phyloP scores from a whole-genome alignment of 2,329 filamentous ascomycete species.

The Fusarium sp. region DNA sequence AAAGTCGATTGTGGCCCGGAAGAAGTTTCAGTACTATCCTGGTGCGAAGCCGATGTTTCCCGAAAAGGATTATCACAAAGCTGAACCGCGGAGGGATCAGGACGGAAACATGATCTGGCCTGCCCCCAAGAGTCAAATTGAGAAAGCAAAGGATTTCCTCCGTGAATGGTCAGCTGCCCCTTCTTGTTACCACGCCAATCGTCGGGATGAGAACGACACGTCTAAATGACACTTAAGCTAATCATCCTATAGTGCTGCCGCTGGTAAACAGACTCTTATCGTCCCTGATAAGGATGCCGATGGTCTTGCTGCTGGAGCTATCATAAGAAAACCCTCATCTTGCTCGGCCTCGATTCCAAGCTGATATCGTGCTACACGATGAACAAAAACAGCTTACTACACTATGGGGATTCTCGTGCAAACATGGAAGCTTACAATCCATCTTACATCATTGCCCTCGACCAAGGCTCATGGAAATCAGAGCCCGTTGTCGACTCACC shows the following conservation, averaged over 20 bases:
- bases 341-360: constrained; percentile 64
- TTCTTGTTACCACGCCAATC: neutral
- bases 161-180: constrained; percentile 61
- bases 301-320: constrained; percentile 71
- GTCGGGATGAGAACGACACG: neutral
- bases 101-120: constrained; percentile 68
- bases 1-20: neutral
- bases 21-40: neutral
- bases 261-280: constrained; percentile 61
- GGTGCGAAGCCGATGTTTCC: neutral
- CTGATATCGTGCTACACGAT: constrained; percentile 69
- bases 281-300: constrained; percentile 77
- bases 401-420: constrained; percentile 62
- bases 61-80: constrained; percentile 26
- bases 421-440: constrained; percentile 63
- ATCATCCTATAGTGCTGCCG: constrained; percentile 1
- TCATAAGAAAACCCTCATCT: constrained; percentile 67
- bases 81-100: constrained; percentile 45
- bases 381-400: constrained; percentile 68
- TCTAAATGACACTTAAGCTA: constrained; percentile 4
- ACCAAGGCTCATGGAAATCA: constrained; percentile 69
- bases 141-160: constrained; percentile 65
- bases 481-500: constrained; percentile 62
- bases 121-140: constrained; percentile 65
- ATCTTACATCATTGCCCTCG: constrained; percentile 70